Conservation (phyloP, 2,329 filamentous ascomycete genomes). For the Cercospora zeina region DNA sequence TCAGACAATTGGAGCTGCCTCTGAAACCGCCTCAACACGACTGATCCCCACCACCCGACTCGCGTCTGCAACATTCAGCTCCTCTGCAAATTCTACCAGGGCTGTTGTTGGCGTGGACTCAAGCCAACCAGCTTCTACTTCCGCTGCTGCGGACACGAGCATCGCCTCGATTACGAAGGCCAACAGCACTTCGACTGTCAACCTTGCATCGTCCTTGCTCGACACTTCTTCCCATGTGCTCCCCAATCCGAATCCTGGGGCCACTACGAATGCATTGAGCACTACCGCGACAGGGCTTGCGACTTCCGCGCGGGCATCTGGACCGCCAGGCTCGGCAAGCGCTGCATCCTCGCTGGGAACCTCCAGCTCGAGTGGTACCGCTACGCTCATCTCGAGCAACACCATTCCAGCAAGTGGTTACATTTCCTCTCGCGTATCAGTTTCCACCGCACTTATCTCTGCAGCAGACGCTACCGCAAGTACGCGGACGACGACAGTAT, state of each 20-base stretch:
- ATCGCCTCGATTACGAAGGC: neutral
- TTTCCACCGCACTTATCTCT: neutral
- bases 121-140: neutral
- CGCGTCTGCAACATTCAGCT: neutral
- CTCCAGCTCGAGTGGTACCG: neutral
- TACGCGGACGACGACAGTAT: neutral
- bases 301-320: neutral
- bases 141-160: neutral
- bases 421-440: neutral
- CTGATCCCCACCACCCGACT: neutral
- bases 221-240: neutral
- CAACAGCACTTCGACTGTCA: neutral
- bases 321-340: neutral
- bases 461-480: neutral
- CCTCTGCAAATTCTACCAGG: neutral
- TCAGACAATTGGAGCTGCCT: constrained; percentile 4
- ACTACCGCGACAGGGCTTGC: neutral
- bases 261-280: neutral
- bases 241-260: neutral
- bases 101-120: neutral
- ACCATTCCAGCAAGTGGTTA: neutral
- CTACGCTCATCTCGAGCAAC: neutral
- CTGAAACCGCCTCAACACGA: neutral
- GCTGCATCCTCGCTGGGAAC: neutral
- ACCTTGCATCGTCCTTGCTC: neutral